Evolutionary conservation across 1,284 basidiomycete genomes (phyloP), one percentile per base, ranked within the genome.

Genomic region (Austropuccinia psidii): DNA sequence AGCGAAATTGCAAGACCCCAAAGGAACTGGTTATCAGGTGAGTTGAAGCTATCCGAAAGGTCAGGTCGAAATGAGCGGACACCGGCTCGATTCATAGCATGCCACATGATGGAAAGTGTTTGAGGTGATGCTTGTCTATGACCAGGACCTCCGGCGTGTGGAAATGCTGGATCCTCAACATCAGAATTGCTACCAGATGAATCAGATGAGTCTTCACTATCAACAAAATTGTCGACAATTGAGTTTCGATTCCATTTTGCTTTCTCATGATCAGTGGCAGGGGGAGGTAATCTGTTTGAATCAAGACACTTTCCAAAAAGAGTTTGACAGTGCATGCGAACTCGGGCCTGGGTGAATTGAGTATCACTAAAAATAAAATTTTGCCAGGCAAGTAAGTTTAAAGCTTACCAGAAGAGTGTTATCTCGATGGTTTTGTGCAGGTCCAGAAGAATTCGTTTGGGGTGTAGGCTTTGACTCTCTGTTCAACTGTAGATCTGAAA

Each of bases 1-100:
- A 52, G 60, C 2, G 17, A 27, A 31, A 50, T 54, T 0, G 57
- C 57, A 43, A 61, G 68, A n/a, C 39, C 47, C 68, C 57, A 72
- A 29, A 61, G 35, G 27, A 61, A 72, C 0, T 2, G 6, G 37
- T 72, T 72, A 15, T 58, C 33, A 4, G 57, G 27, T 7, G 60
- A 47, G 1, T 45, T 45, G 60, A 39, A 41, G 8, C 37, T 4
- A 11, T 64, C 29, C 4, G 0, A 4, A 0, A 64, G 43, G 54
- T 72, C 68, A 5, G 68, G 68, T 21, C 57, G 15, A 50, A 72
- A 72, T 49, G 55, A 52, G 39, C 47, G 24, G 17, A 72, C 55
- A 21, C 57, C 41, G 5, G 8, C 5, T 19, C 58, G n/a, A 17
- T 35, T 33, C 57, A 72, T 72, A 49, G 31, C 15, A 7, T 24